Percentiles rank a stretch among this genome's conserved stretches.
Conservation (phyloP, 441 rosid species). For the Populus hybrid region DNA sequence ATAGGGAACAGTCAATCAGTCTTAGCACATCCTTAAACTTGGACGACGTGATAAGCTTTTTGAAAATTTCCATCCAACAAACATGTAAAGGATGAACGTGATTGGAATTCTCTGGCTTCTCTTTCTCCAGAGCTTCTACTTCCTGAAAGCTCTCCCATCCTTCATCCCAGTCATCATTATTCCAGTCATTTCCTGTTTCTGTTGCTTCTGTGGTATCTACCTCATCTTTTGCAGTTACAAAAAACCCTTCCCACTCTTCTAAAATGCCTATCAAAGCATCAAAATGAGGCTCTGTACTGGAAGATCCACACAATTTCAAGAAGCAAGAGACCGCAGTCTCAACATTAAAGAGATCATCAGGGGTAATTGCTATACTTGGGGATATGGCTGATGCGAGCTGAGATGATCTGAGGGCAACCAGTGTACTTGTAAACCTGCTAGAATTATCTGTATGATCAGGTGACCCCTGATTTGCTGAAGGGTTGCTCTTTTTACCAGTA, state of each 20-base stretch:
- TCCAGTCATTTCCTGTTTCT: constrained; percentile 62
- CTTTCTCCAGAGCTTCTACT: constrained; percentile 50
- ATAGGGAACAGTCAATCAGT: constrained; percentile 56
- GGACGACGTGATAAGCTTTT: constrained; percentile 34
- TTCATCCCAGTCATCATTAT: constrained; percentile 83
- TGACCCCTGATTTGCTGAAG: constrained; percentile 30
- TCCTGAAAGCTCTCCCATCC: constrained; percentile 99
- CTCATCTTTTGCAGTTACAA: constrained; percentile 43
- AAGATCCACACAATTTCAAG: constrained; percentile 56
- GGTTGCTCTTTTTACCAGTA: constrained; percentile 42
- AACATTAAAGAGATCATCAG: constrained; percentile 56
- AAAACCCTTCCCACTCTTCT: constrained; percentile 93
- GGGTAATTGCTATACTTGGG: constrained; percentile 59
- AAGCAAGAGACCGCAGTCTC: constrained; percentile 71
- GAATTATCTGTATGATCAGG: constrained; percentile 53
- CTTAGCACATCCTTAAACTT: constrained; percentile 43
- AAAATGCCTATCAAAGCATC: constrained; percentile 62
- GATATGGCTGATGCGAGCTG: constrained; percentile 68
- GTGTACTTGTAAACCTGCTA: constrained; percentile 66
- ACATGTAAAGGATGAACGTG: constrained; percentile 68
- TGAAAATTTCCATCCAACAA: constrained; percentile 76
- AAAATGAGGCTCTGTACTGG: constrained; percentile 46
- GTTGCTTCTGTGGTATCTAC: constrained; percentile 39
- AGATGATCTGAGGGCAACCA: constrained; percentile 89
- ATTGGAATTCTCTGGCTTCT: constrained; percentile 27